phyloP scores from a whole-genome alignment of 208 protist species.

The Trypanosomatidae sp. region DNA sequence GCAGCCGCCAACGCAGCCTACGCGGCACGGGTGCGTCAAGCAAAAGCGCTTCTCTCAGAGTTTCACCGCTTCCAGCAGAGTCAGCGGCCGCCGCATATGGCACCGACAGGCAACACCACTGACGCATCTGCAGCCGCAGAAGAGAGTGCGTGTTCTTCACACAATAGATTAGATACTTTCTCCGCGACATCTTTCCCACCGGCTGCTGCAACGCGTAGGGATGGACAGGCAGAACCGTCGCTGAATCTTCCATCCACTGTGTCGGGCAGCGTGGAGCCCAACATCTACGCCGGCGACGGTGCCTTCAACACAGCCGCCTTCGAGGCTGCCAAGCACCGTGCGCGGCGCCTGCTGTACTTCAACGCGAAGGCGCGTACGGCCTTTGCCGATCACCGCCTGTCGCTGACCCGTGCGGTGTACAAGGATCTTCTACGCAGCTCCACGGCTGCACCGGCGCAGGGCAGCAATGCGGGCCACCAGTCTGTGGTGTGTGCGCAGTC shows the following conservation, averaged over 20 bases:
- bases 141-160: neutral
- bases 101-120: neutral
- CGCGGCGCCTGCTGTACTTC: slow-evolving; percentile 15
- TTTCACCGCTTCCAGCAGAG: slow-evolving; percentile 14
- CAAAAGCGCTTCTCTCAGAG: neutral
- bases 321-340: slow-evolving; percentile 10
- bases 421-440: too few species aligned
- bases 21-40: slow-evolving; percentile 2
- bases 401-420: slow-evolving; percentile 12
- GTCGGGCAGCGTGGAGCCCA: neutral
- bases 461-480: too few species aligned
- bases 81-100: neutral
- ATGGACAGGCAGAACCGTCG: too few species aligned
- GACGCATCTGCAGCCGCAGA: neutral
- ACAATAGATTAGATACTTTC: too few species aligned
- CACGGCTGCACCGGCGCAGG: too few species aligned
- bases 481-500: too few species aligned
- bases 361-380: slow-evolving; percentile 21
- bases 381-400: slow-evolving; percentile 3
- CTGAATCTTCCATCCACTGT: neutral
- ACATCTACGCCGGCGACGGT: neutral
- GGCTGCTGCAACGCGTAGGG: too few species aligned
- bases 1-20: too few species aligned
- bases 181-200: too few species aligned
- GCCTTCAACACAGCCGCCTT: neutral